Percentiles rank a stretch among this genome's conserved stretches.
Conservation (phyloP, 208 protist genomes). For the Trichomonas gallinae region DNA sequence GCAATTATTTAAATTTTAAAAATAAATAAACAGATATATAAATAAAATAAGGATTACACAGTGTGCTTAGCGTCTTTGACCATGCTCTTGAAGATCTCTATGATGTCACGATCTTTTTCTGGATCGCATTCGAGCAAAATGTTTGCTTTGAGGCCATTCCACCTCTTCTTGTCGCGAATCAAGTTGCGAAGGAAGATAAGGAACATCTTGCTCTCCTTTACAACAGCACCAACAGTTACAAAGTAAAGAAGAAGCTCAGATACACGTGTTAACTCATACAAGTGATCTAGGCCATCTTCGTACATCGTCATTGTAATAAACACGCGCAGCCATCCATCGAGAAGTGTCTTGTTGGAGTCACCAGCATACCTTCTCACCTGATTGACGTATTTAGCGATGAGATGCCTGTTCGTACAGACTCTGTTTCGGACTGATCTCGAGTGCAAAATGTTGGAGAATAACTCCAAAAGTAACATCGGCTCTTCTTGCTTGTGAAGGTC, state of each 20-base stretch:
- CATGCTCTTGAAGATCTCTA: no score
- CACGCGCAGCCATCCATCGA: neutral
- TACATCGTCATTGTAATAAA: neutral
- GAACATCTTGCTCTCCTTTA: neutral
- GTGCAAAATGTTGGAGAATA: neutral
- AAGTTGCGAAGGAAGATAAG: neutral
- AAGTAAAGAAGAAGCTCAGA: neutral
- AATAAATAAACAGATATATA: no score
- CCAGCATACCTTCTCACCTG: neutral
- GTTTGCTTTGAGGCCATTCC: no score
- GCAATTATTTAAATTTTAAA: no score
- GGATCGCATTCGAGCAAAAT: no score
- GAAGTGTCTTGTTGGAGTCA: neutral
- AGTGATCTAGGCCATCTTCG: neutral
- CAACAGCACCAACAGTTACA: neutral
- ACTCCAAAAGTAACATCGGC: neutral
- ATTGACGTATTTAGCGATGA: neutral
- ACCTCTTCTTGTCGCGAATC: neutral
- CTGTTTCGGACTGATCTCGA: neutral
- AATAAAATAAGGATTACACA: no score
- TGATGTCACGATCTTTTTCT: no score
- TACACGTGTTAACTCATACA: neutral
- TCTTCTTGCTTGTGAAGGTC: neutral
- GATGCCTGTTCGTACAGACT: neutral
- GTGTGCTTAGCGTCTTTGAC: no score